Evolutionary conservation across 73 alveolate species (phyloP).

Genomic region (Paramecium bursaria): DNA sequence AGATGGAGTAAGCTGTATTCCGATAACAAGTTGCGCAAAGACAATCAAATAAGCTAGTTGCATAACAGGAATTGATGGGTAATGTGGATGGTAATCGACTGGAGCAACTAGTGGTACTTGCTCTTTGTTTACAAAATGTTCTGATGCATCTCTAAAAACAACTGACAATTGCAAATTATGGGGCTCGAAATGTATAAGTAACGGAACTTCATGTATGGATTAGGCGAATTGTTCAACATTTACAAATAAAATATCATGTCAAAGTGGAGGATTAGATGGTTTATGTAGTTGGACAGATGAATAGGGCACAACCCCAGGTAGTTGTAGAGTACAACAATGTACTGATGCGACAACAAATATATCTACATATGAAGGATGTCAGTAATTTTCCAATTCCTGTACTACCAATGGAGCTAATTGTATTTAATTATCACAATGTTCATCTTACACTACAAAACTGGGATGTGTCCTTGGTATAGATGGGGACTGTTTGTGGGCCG

Average conservation of each 20-base stretch:
- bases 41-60: neutral
- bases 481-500: conserved; percentile 32
- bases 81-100: conserved; percentile 19
- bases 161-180: neutral
- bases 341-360: conserved; percentile 14
- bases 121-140: conserved; percentile 4
- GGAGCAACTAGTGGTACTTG: conserved; percentile 40
- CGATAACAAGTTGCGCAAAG: neutral
- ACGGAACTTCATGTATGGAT: neutral
- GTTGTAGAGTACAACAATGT: no score
- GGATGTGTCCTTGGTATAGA: conserved; percentile 42
- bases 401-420: conserved; percentile 56
- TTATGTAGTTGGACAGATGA: no score
- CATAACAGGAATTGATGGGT: neutral
- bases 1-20: conserved; percentile 15
- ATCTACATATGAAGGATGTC: conserved; percentile 4
- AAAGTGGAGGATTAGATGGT: conserved; percentile 41
- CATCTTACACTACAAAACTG: no score
- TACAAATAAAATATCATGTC: conserved; percentile 14
- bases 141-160: no score
- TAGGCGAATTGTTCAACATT: conserved; percentile 3
- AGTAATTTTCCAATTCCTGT: conserved; percentile 13
- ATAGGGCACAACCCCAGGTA: no score
- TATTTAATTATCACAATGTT: no score
- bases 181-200: neutral